Base-by-base conservation (phyloP, 306 rosid species). In the Cucurbita maxima region DNA sequence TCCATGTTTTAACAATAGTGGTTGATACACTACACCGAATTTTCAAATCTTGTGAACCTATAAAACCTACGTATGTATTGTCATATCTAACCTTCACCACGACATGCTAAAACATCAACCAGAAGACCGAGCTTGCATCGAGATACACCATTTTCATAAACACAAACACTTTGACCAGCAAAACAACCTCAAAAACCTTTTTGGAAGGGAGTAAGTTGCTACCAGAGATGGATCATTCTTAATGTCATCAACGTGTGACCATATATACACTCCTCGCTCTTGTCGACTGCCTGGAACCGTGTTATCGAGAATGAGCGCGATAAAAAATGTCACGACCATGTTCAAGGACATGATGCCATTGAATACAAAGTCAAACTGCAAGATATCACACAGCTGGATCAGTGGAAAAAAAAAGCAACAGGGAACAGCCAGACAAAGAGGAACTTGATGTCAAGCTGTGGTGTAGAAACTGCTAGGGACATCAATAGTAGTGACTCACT, bases 261-360 rank as follows among this genome's bases (percentile, higher is more conserved):
- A 94, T 72, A 44, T 30, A 60, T 87, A 94, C 60, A 87, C 88
- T 53, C 97, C 98, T 60, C 97, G 88, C 74, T 94, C 98, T 79
- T 89, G 83, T 73, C 79, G 82, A 73, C 82, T 87, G 20, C 98
- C 96, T 0, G 96, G 97, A 62, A 88, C 97, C 11, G 95, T 94
- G 86, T 90, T 90, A 84, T 90, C 96, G 47, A 90, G 85, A 44
- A 90, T 57, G 74, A 90, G 78, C 76, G 96, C 91, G 69, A 94
- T 80, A 79, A 90, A 72, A 59, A 94, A 34, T 11, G 97, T 94
- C 73, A 94, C 95, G 78, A 94, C 96, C 98, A 89, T 90, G 91
- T 89, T 94, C 94, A 90, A 44, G 37, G 96, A 94, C 95, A 94
- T 63, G 45, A 90, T 85, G 14, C 83, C 96, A 74, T 94, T 94